Base-by-base conservation (phyloP, 345 rosid genomes). In the Anacardium occidentale region DNA sequence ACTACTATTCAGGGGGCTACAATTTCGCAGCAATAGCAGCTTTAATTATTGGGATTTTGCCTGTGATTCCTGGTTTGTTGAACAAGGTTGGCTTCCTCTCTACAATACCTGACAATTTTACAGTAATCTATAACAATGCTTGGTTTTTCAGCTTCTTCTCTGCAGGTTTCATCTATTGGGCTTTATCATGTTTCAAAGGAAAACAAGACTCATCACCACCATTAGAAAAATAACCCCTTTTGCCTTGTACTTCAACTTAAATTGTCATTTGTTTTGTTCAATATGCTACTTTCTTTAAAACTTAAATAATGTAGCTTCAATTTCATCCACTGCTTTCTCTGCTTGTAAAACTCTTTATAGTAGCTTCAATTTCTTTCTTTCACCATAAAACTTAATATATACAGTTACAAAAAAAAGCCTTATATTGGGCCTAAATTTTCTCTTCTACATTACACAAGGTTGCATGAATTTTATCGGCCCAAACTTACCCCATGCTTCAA, bases 71-170 rank as follows among this genome's bases (percentile, higher is more conserved):
- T 1, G 97, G 97, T 11, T 88, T 94, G 63, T 76, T 92, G 71
- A 87, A 88, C 61, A 90, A 94, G 66, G 83, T 89, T 17, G 93
- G 95, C 71, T 67, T 85, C 55, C 1, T 88, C 71, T n/a, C 79
- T 15, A 53, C 62, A 29, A 74, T 87, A 66, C 74, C 88, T 2
- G 75, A 78, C 64, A 64, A 75, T 4, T 87, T 86, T 7, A 76
- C 81, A 7, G 81, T 74, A 66, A 83, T 94, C 32, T 94, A 94
- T 79, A 87, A 90, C 76, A 90, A 92, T 62, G 97, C 95, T 71
- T 92, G 97, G 97, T 89, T 94, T 71, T 85, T 94, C 57, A 85
- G 95, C 82, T 90, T 90, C 80, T 82, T 94, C 74, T 77, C 83
- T 17, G 83, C 95, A 10, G 97, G 87, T 29, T 77, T 87, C 52